Percentiles rank a stretch among this genome's conserved stretches.
Conservation (phyloP, 805 yeast genomes). For the Candida adriatica region DNA sequence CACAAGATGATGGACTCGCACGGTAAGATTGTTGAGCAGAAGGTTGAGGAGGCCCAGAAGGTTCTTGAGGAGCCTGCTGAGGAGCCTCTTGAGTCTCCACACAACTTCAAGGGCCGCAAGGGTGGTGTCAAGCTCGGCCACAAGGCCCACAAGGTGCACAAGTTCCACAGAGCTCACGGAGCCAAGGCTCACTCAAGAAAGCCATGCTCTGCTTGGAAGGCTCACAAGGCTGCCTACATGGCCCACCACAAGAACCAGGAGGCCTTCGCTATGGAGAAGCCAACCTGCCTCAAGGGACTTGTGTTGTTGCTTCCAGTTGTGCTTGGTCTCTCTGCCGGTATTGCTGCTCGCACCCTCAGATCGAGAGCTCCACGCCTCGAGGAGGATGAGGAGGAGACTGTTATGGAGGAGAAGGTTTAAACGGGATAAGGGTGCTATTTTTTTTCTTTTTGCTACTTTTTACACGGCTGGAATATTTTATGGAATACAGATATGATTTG, state of each 20-base stretch:
- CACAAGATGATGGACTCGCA: conserved; percentile 7
- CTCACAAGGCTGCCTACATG: conserved; percentile 1
- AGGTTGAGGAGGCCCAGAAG: no score
- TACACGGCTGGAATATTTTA: no score
- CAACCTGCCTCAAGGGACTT: no score
- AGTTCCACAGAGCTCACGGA: conserved; percentile 2
- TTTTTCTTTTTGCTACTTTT: neutral
- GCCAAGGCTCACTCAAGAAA: neutral
- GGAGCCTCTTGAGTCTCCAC: conserved; percentile 2
- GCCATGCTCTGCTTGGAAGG: conserved; percentile 1
- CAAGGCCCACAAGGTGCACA: conserved; percentile 1
- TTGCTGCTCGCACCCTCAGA: conserved; percentile 6
- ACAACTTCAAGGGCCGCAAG: conserved; percentile 6
- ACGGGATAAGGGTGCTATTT: neutral
- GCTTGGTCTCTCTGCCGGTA: conserved; percentile 11
- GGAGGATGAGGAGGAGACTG: conserved; percentile 7
- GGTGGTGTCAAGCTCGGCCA: no score
- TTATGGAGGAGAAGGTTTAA: conserved; percentile 9
- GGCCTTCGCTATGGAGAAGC: no score
- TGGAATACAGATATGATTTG: no score
- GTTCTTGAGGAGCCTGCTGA: no score
- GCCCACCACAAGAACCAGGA: conserved; percentile 5
- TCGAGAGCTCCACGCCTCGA: conserved; percentile 2
- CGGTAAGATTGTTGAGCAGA: conserved; percentile 3
- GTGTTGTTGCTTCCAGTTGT: no score